Base-by-base conservation (phyloP, 148 eudicot genomes). In the Vaccinium vitisidaea region DNA sequence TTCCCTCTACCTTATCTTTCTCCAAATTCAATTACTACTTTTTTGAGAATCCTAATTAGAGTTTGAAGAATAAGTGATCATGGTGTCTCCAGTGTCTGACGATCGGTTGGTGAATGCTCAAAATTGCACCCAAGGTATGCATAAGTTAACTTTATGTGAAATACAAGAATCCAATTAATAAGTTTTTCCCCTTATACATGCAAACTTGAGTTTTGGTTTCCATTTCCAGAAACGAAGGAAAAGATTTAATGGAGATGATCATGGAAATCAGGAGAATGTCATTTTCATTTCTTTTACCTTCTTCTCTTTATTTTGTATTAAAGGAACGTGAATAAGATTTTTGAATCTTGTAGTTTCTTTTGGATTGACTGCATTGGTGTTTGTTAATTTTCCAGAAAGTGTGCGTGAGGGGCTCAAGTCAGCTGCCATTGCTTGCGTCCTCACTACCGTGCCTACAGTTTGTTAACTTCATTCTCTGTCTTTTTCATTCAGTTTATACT, bases 351-450 rank as follows among this genome's bases (percentile, higher is more conserved):
- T 6, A 69, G 39, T 69, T 69, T 25, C 15, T 11, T 69, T 69
- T 69, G 32, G 71, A 11, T 65, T 67, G 23, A 4, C 8, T 14
- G 8, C 43, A 12, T 27, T 30, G 1, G 30, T 8, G 6, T 84
- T 75, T 75, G 54, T 30, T 76, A 53, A 80, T 58, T 43, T 81
- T 80, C 85, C 86, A 94, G 96, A 90, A 84, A 93, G 94, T 16
- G 91, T 90, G 49, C 88, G 83, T 83, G 94, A 89, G 9, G 98
- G 96, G 84, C 52, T 88, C 63, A 93, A 91, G 87, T 94, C 98
- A 43, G 96, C 96, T 18, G 90, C 92, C 39, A 85, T 94, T 30
- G 84, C 98, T 0, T 86, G 90, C 82, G 89, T 91, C 73, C 90
- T 71, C 53, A 79, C 80, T 58, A 90, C 93, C 36, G 89, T 92